Conservation (phyloP, 2,329 filamentous ascomycete genomes). For the Ophiostoma sp. region DNA sequence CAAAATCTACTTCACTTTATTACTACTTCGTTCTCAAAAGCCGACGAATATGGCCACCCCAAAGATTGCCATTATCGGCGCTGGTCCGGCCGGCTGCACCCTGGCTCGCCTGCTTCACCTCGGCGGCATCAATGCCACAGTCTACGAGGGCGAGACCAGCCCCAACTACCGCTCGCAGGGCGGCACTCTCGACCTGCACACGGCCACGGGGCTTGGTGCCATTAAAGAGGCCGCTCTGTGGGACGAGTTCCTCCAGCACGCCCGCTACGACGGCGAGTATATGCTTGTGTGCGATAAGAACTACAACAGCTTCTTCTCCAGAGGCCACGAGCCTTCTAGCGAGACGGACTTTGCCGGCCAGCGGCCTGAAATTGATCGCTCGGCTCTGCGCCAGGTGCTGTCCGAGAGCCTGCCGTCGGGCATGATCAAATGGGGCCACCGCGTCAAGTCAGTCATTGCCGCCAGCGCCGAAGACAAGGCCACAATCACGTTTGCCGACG, state of each 20-base stretch:
- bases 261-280: conserved; percentile 48
- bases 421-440: conserved; percentile 44
- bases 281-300: conserved; percentile 42
- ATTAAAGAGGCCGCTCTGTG: conserved; percentile 46
- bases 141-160: conserved; percentile 47
- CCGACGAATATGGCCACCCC: neutral
- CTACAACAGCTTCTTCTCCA: conserved; percentile 34
- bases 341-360: neutral
- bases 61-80: conserved; percentile 46
- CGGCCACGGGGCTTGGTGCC: conserved; percentile 45
- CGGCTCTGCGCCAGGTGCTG: conserved; percentile 41
- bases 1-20: too few species aligned
- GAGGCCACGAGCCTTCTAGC: conserved; percentile 31
- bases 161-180: conserved; percentile 46
- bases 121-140: conserved; percentile 42
- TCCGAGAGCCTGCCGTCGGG: conserved; percentile 42
- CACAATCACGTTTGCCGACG: neutral
- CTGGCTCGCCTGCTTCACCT: conserved; percentile 48
- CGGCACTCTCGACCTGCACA: conserved; percentile 51
- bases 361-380: conserved; percentile 32
- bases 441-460: conserved; percentile 38
- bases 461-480: neutral
- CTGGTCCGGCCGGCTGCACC: conserved; percentile 45
- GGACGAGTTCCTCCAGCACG: conserved; percentile 46
- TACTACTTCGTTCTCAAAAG: neutral